Evolutionary conservation across 2,329 filamentous ascomycete genomes (phyloP).

Genomic region (Epichloe baconii): DNA sequence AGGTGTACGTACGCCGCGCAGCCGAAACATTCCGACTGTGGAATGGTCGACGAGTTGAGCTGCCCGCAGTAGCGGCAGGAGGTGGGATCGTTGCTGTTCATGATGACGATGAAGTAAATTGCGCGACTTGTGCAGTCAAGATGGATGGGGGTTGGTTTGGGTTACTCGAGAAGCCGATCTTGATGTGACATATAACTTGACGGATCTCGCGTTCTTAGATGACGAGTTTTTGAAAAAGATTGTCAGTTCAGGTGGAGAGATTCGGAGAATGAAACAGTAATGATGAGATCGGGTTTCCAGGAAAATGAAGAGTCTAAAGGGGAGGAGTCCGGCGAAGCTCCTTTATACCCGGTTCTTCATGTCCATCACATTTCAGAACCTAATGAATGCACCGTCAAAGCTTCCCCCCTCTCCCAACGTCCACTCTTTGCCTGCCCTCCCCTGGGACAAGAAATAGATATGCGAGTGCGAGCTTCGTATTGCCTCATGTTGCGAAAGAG

Average conservation of each 20-base stretch:
- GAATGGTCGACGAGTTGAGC: constrained; percentile 7
- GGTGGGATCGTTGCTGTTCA: not conserved
- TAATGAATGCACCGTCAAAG: not conserved
- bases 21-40: constrained; percentile 10
- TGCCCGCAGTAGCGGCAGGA: constrained; percentile 10
- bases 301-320: no score
- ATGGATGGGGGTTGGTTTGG: not conserved
- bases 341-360: no score
- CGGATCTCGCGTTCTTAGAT: no score
- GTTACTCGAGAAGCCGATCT: no score
- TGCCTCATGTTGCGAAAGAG: no score
- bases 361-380: not conserved
- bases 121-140: not conserved
- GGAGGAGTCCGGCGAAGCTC: no score
- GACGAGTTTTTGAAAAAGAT: no score
- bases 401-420: no score
- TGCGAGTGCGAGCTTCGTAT: not conserved
- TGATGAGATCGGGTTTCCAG: no score
- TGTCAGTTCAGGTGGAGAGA: no score
- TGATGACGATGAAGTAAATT: not conserved
- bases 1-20: constrained; percentile 7
- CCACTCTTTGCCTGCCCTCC: not conserved
- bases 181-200: no score
- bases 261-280: no score
- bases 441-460: not conserved